Percentiles rank a stretch among this genome's conserved stretches.
Evolutionary conservation across 345 rosid species (phyloP).

Genomic region (Gossypium thurberi): DNA sequence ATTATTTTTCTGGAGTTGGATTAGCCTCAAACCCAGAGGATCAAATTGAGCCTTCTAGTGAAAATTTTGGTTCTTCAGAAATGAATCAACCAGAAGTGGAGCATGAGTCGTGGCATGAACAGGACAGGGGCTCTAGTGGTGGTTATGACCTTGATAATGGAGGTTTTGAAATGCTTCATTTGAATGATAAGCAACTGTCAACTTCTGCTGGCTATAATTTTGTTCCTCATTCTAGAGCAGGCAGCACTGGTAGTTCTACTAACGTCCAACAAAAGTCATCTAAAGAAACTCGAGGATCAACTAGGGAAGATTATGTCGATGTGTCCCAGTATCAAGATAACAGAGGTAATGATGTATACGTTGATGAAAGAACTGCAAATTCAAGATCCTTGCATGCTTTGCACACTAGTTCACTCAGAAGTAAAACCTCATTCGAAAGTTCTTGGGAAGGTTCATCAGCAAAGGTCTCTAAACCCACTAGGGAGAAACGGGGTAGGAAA

Average conservation of each 20-base stretch:
- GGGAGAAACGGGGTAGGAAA: conserved; percentile 70
- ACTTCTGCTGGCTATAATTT: conserved; percentile 43
- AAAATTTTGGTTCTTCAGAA: conserved; percentile 39
- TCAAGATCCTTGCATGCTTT: conserved; percentile 52
- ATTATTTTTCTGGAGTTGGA: conserved; percentile 54
- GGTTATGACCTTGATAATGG: conserved; percentile 54
- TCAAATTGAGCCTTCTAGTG: conserved; percentile 33
- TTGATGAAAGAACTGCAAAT: conserved; percentile 53
- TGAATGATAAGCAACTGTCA: conserved; percentile 50
- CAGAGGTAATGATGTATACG: conserved; percentile 42
- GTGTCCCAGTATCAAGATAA: conserved; percentile 40
- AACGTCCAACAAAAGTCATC: conserved; percentile 35
- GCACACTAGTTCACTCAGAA: conserved; percentile 56
- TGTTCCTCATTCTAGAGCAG: conserved; percentile 41
- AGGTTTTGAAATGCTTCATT: conserved; percentile 39
- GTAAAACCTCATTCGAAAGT: conserved; percentile 77
- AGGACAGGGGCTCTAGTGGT: conserved; percentile 39
- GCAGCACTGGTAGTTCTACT: conserved; percentile 37
- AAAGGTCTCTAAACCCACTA: conserved; percentile 45
- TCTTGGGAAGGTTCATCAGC: conserved; percentile 82
- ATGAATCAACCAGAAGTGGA: conserved; percentile 43
- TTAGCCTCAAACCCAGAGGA: conserved; percentile 50
- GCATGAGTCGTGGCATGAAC: conserved; percentile 56
- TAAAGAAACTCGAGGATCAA: conserved; percentile 29
- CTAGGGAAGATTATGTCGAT: conserved; percentile 37